Base-by-base conservation (phyloP, 129 eudicot species). In the Saussurea involucrata region DNA sequence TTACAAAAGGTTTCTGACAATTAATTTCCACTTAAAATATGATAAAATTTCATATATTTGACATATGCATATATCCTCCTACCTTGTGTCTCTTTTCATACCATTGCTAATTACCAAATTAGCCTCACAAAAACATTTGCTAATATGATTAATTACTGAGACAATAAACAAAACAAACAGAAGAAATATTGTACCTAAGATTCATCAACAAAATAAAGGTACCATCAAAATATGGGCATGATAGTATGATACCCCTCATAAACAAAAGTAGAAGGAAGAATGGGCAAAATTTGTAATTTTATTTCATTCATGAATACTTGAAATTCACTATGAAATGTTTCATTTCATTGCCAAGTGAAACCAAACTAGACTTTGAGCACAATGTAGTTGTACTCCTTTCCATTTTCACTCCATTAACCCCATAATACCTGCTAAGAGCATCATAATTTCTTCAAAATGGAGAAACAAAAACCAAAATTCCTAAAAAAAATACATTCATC, bases 301-400 rank as follows among this genome's bases (percentile, higher is more conserved):
- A 68, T 68, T 31, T 68, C n/a, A 7, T 33, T 36, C 24, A 22
- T 33, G 72, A 66, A 32, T 53, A 1, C 22, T 5, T n/a, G 53
- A 68, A 68, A 68, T 22, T 68, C 49, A 67, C 24, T 22, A 68
- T 68, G 72, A n/a, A 18, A 33, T 20, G 72, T 68, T 33, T 8
- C 72, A 68, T 33, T 68, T 34, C 55, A 68, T 68, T 68, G 0
- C 72, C 72, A 68, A 68, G 20, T 68, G 55, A n/a, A 68, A 68
- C 72, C 72, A 68, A 68, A 34, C 72, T 33, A 33, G 15, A 68
- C 10, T 68, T 68, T 68, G 37, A 31, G 22, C 72, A 4, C 72
- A 22, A 32, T 34, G 53, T 18, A 40, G 8, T 68, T 36, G 72
- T 68, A 68, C 53, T 33, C 49, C 0, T 68, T 68, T 68, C 72